Evolutionary conservation across 371 early-diverging fungal species (phyloP).

Genomic region (Rhizopus microsporus): DNA sequence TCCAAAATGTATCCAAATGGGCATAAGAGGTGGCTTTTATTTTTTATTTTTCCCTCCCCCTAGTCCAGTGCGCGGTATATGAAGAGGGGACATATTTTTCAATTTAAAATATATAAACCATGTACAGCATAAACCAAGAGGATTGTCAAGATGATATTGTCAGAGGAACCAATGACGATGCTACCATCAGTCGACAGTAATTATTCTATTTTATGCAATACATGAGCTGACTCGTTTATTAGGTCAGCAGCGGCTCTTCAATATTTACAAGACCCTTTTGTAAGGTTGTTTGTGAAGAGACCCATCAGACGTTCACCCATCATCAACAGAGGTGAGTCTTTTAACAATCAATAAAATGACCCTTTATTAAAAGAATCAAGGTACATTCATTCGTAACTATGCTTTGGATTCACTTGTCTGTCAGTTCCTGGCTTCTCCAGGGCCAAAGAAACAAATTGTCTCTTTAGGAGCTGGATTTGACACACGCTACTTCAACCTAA

Average conservation of each 20-base stretch:
- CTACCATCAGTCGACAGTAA: conserved; percentile 78
- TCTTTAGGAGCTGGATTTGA: conserved; percentile 92
- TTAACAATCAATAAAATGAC: neutral
- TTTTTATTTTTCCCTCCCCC: no score
- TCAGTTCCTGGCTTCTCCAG: conserved; percentile 55
- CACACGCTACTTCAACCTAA: conserved; percentile 85
- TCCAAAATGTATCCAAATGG: no score
- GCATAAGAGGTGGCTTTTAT: no score
- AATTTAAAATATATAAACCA: no score
- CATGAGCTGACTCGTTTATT: neutral
- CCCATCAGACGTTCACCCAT: conserved; percentile 80
- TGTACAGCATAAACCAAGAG: neutral
- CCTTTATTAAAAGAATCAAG: conserved; percentile 32
- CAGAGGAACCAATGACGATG: conserved; percentile 86
- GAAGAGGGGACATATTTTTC: no score
- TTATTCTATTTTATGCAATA: conserved; percentile 1
- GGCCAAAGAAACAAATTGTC: conserved; percentile 69
- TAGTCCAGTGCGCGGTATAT: no score
- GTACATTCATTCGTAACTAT: conserved; percentile 71
- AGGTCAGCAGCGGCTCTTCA: conserved; percentile 85
- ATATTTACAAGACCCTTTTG: conserved; percentile 83
- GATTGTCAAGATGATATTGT: conserved; percentile 60
- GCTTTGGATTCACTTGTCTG: conserved; percentile 67
- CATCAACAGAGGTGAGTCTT: conserved; percentile 80
- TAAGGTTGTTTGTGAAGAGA: conserved; percentile 70